A percentile compares a stretch with the other conserved stretches of the same genome.
phyloP scores from a whole-genome alignment of 805 yeast species.

The Starmerella apis region DNA sequence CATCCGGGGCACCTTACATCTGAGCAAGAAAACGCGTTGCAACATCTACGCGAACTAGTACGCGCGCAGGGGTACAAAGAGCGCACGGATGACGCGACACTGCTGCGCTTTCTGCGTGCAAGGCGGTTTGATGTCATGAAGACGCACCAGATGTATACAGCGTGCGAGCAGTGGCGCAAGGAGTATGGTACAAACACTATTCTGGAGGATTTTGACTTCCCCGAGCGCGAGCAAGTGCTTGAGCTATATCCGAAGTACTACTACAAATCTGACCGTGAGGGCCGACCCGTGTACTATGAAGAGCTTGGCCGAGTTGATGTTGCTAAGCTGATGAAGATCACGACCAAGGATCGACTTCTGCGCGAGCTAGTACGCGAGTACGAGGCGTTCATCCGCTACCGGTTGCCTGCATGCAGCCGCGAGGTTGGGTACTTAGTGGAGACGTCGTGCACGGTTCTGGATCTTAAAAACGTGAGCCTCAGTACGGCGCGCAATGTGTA shows the following conservation, averaged over 20 bases:
- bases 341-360: conserved; percentile 92
- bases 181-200: conserved; percentile 81
- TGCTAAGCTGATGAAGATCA: conserved; percentile 82
- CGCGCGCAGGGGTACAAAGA: conserved; percentile 56
- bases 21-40: conserved; percentile 52
- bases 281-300: conserved; percentile 91
- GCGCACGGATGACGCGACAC: conserved; percentile 77
- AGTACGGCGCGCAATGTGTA: conserved; percentile 75
- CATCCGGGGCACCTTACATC: conserved; percentile 70
- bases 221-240: conserved; percentile 87
- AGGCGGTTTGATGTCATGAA: conserved; percentile 79
- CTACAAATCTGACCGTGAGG: conserved; percentile 93
- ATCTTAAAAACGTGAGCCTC: conserved; percentile 85
- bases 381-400: conserved; percentile 71
- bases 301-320: conserved; percentile 86
- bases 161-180: conserved; percentile 86
- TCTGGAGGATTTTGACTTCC: conserved; percentile 75
- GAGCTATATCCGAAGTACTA: conserved; percentile 90
- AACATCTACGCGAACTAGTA: conserved; percentile 48
- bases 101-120: conserved; percentile 79
- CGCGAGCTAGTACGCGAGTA: conserved; percentile 96
- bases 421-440: conserved; percentile 67
- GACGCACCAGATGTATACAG: conserved; percentile 71
- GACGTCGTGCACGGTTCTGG: conserved; percentile 93
- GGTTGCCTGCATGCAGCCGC: conserved; percentile 93